phyloP scores from a whole-genome alignment of 2,329 filamentous ascomycete genomes.

The Bisporella sp. region DNA sequence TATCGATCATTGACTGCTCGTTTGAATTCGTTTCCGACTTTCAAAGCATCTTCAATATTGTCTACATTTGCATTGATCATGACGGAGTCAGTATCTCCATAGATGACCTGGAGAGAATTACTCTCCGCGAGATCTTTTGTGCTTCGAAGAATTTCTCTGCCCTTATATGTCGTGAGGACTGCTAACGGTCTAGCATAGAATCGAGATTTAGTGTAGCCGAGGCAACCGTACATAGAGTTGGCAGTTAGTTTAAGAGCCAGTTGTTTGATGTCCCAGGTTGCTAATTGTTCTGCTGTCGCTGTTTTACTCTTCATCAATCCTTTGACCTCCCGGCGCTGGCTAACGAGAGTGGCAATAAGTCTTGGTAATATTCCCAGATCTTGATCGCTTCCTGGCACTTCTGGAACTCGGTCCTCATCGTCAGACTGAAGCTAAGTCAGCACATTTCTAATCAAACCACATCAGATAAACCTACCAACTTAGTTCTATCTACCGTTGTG shows the following conservation, averaged over 20 bases:
- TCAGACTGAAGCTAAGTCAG: conserved; percentile 44
- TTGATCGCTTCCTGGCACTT: conserved; percentile 68
- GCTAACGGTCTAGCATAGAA: conserved; percentile 95
- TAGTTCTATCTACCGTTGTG: conserved; percentile 81
- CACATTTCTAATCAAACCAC: not conserved
- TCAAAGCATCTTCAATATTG: conserved; percentile 82
- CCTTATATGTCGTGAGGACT: conserved; percentile 94
- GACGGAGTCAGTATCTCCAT: conserved; percentile 97
- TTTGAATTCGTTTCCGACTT: conserved; percentile 92
- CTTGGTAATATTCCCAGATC: conserved; percentile 80
- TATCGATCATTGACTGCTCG: conserved; percentile 91
- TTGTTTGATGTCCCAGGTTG: conserved; percentile 98
- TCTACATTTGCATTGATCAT: conserved; percentile 99
- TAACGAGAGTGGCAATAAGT: conserved; percentile 88
- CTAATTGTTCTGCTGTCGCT: conserved; percentile 77
- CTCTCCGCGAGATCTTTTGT: conserved; percentile 94
- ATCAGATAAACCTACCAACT: conserved; percentile 47
- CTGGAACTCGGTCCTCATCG: conserved; percentile 82
- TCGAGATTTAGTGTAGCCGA: conserved; percentile 93
- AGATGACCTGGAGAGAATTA: conserved; percentile 89
- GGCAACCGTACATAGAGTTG: conserved; percentile 99
- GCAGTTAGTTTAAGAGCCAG: conserved; percentile 93
- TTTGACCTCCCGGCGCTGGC: conserved; percentile 85
- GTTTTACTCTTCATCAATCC: conserved; percentile 91
- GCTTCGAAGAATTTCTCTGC: conserved; percentile 90